Percentiles rank a stretch among this genome's conserved stretches.
These are phyloP conservation scores for Mycena polygramma DNA, from an alignment of 768 basidiomycete genomes.

Conservation along the genomic window DNA sequence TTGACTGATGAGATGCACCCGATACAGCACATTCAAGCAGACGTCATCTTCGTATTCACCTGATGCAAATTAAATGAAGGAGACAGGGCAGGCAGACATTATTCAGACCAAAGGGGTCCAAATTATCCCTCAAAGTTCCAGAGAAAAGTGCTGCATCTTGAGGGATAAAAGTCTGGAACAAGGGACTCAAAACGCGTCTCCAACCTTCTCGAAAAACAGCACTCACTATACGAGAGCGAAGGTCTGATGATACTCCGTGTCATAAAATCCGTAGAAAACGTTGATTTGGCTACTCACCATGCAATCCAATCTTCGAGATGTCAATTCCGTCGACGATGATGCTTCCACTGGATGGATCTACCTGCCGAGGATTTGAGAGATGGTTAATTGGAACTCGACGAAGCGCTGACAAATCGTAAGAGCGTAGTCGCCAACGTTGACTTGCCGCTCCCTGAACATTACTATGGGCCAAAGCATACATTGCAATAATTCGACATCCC, in stretches of 20 bases:
- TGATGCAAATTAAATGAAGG: slow-evolving; percentile 7
- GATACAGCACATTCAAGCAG: slow-evolving; percentile 82
- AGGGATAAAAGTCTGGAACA: slow-evolving; percentile 31
- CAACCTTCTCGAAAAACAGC: neutral
- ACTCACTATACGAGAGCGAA: slow-evolving; percentile 32
- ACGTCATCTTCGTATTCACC: slow-evolving; percentile 82
- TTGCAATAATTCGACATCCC: neutral
- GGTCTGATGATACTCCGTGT: slow-evolving; percentile 11
- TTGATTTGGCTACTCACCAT: slow-evolving; percentile 50
- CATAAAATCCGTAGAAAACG: neutral
- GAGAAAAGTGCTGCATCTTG: slow-evolving; percentile 68
- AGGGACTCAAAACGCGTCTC: neutral
- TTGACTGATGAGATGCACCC: slow-evolving; percentile 82
- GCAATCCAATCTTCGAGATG: slow-evolving; percentile 58
- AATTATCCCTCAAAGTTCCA: slow-evolving; percentile 67
- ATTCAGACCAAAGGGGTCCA: slow-evolving; percentile 60
- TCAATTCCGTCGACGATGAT: slow-evolving; percentile 62
- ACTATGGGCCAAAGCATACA: no score
- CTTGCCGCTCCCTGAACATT: slow-evolving; percentile 38
- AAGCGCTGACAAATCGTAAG: slow-evolving; percentile 35
- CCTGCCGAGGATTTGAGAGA: slow-evolving; percentile 25
- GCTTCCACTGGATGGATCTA: slow-evolving; percentile 53
- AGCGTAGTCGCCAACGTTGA: slow-evolving; percentile 55
- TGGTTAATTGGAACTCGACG: no score
- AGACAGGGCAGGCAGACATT: no score